These are phyloP conservation scores for Fraxinus nigra DNA, from an alignment of 305 asterid species.

Conservation along the genomic window DNA sequence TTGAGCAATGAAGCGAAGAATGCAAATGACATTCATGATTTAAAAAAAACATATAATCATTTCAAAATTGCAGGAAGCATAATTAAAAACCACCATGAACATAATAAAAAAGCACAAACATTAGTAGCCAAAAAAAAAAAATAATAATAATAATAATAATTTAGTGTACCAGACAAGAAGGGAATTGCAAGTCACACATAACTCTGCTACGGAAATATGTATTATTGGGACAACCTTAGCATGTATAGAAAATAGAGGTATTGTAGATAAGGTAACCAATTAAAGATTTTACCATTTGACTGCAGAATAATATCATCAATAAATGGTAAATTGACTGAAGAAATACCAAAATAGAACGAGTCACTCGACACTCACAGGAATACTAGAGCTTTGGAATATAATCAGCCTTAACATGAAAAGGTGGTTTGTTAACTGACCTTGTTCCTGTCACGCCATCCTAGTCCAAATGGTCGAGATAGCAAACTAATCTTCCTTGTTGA, in stretches of 20 bases:
- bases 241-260: no score
- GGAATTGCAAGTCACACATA: not conserved
- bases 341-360: not conserved
- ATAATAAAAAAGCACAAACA: not conserved
- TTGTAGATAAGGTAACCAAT: no score
- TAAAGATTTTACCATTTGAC: no score
- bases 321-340: not conserved
- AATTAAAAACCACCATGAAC: not conserved
- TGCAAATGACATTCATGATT: not conserved
- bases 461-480: slow-evolving; percentile 83
- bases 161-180: not conserved
- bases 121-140: not conserved
- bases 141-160: no score
- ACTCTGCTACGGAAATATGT: no score
- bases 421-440: slow-evolving; percentile 49
- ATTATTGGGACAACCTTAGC: no score
- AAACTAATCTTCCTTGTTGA: slow-evolving; percentile 75
- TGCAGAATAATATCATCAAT: not conserved
- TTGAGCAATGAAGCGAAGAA: not conserved
- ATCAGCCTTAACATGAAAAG: not conserved
- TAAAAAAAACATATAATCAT: not conserved
- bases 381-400: not conserved
- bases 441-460: slow-evolving; percentile 90
- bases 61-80: not conserved
- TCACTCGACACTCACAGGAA: not conserved